A percentile compares a stretch with the other conserved stretches of the same genome.
These are phyloP conservation scores for Trichoderma koningii DNA, from an alignment of 2,329 filamentous ascomycete genomes.

Conservation along the genomic window DNA sequence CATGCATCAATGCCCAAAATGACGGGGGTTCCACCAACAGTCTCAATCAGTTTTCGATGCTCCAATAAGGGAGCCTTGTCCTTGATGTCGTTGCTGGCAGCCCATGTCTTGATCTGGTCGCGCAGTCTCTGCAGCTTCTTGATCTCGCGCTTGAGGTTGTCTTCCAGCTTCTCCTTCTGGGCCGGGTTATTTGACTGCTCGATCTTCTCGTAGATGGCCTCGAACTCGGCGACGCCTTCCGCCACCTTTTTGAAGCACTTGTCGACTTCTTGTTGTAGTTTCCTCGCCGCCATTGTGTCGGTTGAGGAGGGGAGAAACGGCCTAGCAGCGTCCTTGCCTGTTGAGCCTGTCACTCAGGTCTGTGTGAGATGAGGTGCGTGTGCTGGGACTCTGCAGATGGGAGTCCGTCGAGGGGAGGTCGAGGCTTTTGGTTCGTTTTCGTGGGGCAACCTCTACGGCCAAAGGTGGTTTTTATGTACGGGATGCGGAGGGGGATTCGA, in stretches of 20 bases:
- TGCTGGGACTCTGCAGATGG: background rate
- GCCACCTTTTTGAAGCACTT: slow-evolving; percentile 99
- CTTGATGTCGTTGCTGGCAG: slow-evolving; percentile 97
- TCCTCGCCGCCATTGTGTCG: slow-evolving; percentile 83
- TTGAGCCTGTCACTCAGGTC: background rate
- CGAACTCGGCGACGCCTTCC: slow-evolving; percentile 90
- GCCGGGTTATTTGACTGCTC: slow-evolving; percentile 87
- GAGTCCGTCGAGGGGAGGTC: slow-evolving; percentile 3
- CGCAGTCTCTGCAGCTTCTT: slow-evolving; percentile 98
- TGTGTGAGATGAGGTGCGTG: background rate
- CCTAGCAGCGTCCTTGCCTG: slow-evolving; percentile 17
- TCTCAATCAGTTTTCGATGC: slow-evolving; percentile 94
- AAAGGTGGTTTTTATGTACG: slow-evolving; percentile 4
- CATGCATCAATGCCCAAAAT: slow-evolving; percentile 24
- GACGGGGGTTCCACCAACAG: slow-evolving; percentile 60
- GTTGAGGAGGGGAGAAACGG: slow-evolving; percentile 23
- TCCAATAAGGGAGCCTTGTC: slow-evolving; percentile 96
- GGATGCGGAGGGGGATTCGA: background rate
- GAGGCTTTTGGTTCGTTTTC: slow-evolving; percentile 20
- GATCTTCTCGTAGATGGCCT: slow-evolving; percentile 97
- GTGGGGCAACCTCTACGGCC: slow-evolving; percentile 25
- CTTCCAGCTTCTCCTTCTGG: slow-evolving; percentile 97
- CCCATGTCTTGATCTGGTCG: slow-evolving; percentile 99
- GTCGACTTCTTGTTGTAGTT: slow-evolving; percentile 96
- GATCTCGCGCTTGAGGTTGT: slow-evolving; percentile 98